Evolutionary conservation across 257 asterid genomes (phyloP).

Genomic region (Solanum sparsipilum): DNA sequence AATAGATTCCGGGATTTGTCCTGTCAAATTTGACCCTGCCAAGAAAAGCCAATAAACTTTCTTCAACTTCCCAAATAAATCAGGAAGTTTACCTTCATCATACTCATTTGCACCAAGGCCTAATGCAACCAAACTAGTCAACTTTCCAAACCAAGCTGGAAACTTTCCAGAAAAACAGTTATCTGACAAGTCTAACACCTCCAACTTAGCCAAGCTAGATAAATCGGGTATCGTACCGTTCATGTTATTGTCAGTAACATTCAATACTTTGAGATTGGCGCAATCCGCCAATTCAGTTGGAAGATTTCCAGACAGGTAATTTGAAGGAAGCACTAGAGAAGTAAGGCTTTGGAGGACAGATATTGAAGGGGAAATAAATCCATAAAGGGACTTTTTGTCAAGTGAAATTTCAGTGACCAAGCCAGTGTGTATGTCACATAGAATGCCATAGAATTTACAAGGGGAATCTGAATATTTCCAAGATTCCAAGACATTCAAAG

Average conservation of each 20-base stretch:
- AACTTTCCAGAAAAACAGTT: slow-evolving; percentile 65
- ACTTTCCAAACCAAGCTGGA: slow-evolving; percentile 46
- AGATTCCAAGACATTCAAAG: slow-evolving; percentile 48
- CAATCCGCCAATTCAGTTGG: slow-evolving; percentile 34
- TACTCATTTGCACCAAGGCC: slow-evolving; percentile 65
- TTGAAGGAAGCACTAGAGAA: slow-evolving; percentile 46
- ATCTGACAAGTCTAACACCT: slow-evolving; percentile 31
- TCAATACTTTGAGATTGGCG: slow-evolving; percentile 37
- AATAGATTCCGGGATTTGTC: slow-evolving; percentile 58
- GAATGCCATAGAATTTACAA: slow-evolving; percentile 51
- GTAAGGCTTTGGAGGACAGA: slow-evolving; percentile 45
- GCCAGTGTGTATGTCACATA: slow-evolving; percentile 32
- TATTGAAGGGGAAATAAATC: slow-evolving; percentile 33
- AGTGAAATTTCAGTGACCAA: slow-evolving; percentile 56
- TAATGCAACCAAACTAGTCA: slow-evolving; percentile 37
- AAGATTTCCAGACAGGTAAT: slow-evolving; percentile 36
- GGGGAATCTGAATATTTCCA: slow-evolving; percentile 46
- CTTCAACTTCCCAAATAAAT: slow-evolving; percentile 23
- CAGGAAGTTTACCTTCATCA: slow-evolving; percentile 44
- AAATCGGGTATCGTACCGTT: slow-evolving; percentile 53
- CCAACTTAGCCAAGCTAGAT: slow-evolving; percentile 22
- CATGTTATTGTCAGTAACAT: slow-evolving; percentile 50
- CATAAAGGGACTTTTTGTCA: slow-evolving; percentile 32
- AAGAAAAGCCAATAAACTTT: slow-evolving; percentile 51
- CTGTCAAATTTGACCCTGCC: slow-evolving; percentile 54